These are phyloP conservation scores for Meripilus lineatus DNA, from an alignment of 1,284 basidiomycete species.

Conservation along the genomic window DNA sequence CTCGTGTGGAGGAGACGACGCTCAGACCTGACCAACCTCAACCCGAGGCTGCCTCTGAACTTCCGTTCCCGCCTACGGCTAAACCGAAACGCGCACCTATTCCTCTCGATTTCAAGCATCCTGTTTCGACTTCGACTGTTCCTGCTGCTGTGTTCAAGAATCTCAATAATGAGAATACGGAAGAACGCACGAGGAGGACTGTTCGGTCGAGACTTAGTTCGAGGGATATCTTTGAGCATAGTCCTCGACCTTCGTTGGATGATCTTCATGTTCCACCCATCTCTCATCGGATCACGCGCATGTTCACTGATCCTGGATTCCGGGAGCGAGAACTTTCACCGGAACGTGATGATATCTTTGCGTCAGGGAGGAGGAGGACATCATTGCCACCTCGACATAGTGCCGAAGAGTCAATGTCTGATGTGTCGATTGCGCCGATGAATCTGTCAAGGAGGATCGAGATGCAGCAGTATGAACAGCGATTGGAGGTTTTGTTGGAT, in stretches of 20 bases:
- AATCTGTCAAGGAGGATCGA: conserved; percentile 55
- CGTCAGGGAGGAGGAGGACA: conserved; percentile 42
- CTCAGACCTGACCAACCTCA: conserved; percentile 4
- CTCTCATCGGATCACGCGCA: conserved; percentile 48
- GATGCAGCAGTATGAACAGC: conserved; percentile 52
- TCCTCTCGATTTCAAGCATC: conserved; percentile 75
- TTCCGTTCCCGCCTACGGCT: conserved; percentile 30
- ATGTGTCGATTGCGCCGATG: conserved; percentile 39
- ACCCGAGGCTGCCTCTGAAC: conserved; percentile 20
- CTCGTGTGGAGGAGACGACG: conserved; percentile 15
- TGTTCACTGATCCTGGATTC: conserved; percentile 52
- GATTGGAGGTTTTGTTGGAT: conserved; percentile 57
- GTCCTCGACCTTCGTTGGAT: conserved; percentile 65
- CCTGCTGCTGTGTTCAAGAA: conserved; percentile 83
- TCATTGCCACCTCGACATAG: conserved; percentile 55
- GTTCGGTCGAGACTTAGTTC: conserved; percentile 74
- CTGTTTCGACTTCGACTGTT: conserved; percentile 67
- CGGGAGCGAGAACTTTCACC: conserved; percentile 26
- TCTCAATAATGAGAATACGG: conserved; percentile 44
- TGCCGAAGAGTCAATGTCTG: conserved; percentile 32
- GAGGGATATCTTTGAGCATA: conserved; percentile 57
- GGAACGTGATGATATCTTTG: conserved; percentile 42
- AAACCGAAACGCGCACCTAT: conserved; percentile 69
- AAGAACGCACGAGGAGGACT: conserved; percentile 60
- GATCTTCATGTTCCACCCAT: conserved; percentile 67